Evolutionary conservation across 2,329 filamentous ascomycete species (phyloP).

Genomic region (Emergomyces africanus): DNA sequence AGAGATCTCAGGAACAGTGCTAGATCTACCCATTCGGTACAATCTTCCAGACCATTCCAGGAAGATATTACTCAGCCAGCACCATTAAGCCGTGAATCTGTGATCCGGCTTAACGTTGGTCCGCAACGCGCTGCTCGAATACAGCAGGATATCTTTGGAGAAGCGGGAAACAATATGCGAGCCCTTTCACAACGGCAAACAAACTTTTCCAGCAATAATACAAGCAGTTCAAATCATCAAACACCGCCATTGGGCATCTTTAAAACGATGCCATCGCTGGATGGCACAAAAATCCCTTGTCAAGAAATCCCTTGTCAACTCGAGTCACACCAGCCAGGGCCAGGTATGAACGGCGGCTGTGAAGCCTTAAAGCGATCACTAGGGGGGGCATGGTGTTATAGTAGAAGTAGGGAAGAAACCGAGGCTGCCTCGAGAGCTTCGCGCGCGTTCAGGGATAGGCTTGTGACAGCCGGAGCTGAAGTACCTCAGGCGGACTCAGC

Average conservation of each 20-base stretch:
- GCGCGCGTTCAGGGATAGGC: conserved; percentile 7
- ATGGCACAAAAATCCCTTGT: neutral
- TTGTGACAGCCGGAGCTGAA: conserved; percentile 10
- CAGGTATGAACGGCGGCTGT: neutral
- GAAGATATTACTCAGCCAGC: neutral
- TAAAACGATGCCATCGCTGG: neutral
- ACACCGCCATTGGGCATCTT: neutral
- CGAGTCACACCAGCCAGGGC: neutral
- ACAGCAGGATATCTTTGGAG: neutral
- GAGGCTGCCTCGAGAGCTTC: conserved; percentile 6
- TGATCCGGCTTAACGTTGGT: conserved; percentile 15
- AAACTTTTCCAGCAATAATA: neutral
- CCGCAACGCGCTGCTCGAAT: conserved; percentile 14
- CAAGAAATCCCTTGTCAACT: neutral
- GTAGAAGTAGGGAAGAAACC: neutral
- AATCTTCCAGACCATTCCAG: neutral
- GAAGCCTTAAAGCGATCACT: conserved; percentile 9
- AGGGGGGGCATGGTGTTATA: conserved; percentile 11
- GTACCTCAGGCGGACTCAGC: neutral
- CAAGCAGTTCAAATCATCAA: neutral
- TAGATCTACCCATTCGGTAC: neutral
- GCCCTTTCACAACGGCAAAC: neutral
- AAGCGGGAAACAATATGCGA: neutral
- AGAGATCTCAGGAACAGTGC: neutral
- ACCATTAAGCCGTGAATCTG: neutral